A percentile compares a stretch with the other conserved stretches of the same genome.
Evolutionary conservation across 2,329 filamentous ascomycete species (phyloP).

Genomic region (Talaromyces sp.): DNA sequence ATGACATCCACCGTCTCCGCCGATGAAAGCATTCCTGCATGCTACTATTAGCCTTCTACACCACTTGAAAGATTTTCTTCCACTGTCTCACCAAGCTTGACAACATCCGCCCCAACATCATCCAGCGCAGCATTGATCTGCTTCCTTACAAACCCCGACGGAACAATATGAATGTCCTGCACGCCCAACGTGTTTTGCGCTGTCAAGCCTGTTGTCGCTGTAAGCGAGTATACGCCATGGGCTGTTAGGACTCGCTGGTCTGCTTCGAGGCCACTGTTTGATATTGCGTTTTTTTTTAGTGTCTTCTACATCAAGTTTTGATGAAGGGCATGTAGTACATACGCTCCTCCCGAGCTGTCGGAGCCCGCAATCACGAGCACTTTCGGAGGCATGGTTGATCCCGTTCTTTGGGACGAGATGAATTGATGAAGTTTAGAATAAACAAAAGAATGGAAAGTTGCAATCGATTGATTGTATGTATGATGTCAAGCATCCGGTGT

Average conservation of each 20-base stretch:
- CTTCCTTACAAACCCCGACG: conserved; percentile 71
- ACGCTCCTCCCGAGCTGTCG: conserved; percentile 88
- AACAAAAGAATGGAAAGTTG: not conserved
- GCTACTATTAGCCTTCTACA: not conserved
- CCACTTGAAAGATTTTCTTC: no score
- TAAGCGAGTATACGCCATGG: conserved; percentile 93
- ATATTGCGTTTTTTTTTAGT: conserved; percentile 10
- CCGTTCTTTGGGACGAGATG: conserved; percentile 6
- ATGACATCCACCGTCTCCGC: conserved; percentile 64
- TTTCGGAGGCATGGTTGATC: conserved; percentile 33
- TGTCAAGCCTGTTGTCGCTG: conserved; percentile 90
- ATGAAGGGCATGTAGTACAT: conserved; percentile 37
- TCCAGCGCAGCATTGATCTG: conserved; percentile 80
- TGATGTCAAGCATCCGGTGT: not conserved
- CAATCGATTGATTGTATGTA: not conserved
- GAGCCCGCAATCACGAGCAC: conserved; percentile 83
- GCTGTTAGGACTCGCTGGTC: conserved; percentile 92
- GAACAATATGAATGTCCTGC: conserved; percentile 71
- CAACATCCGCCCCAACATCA: conserved; percentile 81
- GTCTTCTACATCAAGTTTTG: not conserved
- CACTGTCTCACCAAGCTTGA: conserved; percentile 70
- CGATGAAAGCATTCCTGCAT: conserved; percentile 73
- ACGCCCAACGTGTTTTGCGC: conserved; percentile 90
- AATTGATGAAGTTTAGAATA: not conserved
- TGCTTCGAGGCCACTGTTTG: conserved; percentile 76